Evolutionary conservation across 257 asterid species (phyloP).

Genomic region (Orobanche coerulescens): DNA sequence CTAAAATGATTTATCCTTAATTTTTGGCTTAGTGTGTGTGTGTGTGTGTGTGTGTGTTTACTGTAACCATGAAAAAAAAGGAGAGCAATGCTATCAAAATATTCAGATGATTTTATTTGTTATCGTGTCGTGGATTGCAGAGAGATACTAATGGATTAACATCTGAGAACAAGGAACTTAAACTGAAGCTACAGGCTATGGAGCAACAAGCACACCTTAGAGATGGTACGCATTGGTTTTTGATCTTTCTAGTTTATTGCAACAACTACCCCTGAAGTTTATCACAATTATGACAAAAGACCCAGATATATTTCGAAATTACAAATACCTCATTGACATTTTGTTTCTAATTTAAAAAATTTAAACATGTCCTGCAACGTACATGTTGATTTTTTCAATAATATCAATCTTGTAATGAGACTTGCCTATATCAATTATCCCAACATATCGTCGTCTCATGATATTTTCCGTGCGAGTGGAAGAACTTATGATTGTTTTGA

Average conservation of each 20-base stretch:
- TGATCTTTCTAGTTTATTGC: neutral
- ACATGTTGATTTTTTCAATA: too few relatives aligned
- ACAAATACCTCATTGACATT: neutral
- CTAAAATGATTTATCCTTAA: neutral
- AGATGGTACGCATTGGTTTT: constrained; percentile 51
- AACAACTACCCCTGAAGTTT: neutral
- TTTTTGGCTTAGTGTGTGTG: too few relatives aligned
- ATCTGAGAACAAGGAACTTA: constrained; percentile 84
- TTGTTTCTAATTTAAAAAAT: neutral
- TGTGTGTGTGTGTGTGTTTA: neutral
- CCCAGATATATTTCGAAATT: too few relatives aligned
- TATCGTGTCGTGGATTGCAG: constrained; percentile 34
- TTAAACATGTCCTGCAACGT: neutral
- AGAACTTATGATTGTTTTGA: too few relatives aligned
- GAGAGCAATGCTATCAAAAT: neutral
- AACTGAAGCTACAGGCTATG: constrained; percentile 69
- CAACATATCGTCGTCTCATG: too few relatives aligned
- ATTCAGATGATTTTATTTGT: neutral
- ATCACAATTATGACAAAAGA: neutral
- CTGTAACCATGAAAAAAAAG: neutral
- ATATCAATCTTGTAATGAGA: too few relatives aligned
- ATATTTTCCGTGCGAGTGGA: too few relatives aligned
- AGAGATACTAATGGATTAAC: constrained; percentile 73
- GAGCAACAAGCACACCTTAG: constrained; percentile 94
- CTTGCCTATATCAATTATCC: too few relatives aligned